Conservation (phyloP, 75 land plant genomes). For the Azolla pinnata region DNA sequence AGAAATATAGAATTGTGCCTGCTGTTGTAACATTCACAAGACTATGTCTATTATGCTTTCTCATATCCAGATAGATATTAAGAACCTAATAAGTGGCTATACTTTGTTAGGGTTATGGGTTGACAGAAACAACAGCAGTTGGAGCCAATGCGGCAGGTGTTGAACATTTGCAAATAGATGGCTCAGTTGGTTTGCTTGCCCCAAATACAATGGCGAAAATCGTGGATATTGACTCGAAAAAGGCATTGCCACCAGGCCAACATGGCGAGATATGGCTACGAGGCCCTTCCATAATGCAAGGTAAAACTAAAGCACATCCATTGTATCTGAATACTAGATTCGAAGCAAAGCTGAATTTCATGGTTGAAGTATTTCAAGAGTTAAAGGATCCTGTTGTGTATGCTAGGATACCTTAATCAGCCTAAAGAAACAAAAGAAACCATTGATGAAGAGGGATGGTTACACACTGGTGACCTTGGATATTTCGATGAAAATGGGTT, state of each 20-base stretch:
- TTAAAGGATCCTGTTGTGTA: background rate
- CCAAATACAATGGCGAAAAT: constrained; percentile 64
- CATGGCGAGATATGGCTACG: constrained; percentile 67
- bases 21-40: too few species aligned
- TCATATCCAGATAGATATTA: too few species aligned
- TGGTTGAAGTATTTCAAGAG: background rate
- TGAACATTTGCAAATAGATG: constrained; percentile 20
- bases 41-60: too few species aligned
- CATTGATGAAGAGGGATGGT: constrained; percentile 61
- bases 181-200: constrained; percentile 52
- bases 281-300: constrained; percentile 66
- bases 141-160: constrained; percentile 46
- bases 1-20: too few species aligned
- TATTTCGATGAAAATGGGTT: constrained; percentile 75
- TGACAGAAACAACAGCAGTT: constrained; percentile 66
- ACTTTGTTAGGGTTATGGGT: constrained; percentile 91
- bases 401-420: constrained; percentile 60
- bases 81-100: too few species aligned
- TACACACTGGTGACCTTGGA: constrained; percentile 74
- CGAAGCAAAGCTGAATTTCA: background rate
- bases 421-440: constrained; percentile 55
- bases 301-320: constrained; percentile 13
- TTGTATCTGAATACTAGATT: background rate
- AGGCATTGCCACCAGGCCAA: constrained; percentile 39
- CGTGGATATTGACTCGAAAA: constrained; percentile 42